Conservation (phyloP, 1,284 basidiomycete species). For the Fistulinella cinereoalba region DNA sequence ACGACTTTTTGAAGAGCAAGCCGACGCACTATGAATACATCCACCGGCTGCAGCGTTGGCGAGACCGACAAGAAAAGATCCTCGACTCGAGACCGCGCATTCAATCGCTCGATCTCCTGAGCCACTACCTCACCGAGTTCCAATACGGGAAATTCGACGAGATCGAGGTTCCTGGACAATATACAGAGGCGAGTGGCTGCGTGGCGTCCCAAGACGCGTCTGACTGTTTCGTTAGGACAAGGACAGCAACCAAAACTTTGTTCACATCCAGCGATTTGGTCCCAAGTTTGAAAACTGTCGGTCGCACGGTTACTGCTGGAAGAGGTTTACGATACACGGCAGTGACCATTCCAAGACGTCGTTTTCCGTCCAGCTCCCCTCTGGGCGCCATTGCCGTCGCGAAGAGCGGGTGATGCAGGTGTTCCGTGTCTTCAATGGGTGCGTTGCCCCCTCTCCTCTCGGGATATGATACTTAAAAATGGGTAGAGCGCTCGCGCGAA, state of each 20-base stretch:
- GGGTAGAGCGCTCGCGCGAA: conserved; percentile 72
- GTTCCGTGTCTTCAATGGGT: conserved; percentile 93
- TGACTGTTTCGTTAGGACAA: conserved; percentile 62
- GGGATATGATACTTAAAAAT: conserved; percentile 9
- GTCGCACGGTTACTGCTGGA: conserved; percentile 83
- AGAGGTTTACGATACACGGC: conserved; percentile 90
- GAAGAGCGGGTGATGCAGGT: conserved; percentile 94
- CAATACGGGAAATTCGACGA: conserved; percentile 98
- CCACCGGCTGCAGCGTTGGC: conserved; percentile 86
- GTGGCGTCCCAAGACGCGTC: neutral
- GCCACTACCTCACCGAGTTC: conserved; percentile 96
- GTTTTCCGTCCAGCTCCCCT: conserved; percentile 91
- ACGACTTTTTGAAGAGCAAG: conserved; percentile 85
- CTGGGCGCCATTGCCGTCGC: conserved; percentile 82
- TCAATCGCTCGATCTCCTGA: conserved; percentile 87
- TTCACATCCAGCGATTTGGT: conserved; percentile 89
- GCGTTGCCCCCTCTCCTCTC: conserved; percentile 20
- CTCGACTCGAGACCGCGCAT: conserved; percentile 82
- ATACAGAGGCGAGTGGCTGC: conserved; percentile 71
- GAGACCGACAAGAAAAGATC: conserved; percentile 86
- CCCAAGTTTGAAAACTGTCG: conserved; percentile 90
- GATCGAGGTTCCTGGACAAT: conserved; percentile 98
- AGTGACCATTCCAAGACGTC: conserved; percentile 86
- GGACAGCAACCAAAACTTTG: conserved; percentile 91
- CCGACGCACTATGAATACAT: conserved; percentile 89